Evolutionary conservation across 768 basidiomycete species (phyloP).

Genomic region (Russula vinacea): DNA sequence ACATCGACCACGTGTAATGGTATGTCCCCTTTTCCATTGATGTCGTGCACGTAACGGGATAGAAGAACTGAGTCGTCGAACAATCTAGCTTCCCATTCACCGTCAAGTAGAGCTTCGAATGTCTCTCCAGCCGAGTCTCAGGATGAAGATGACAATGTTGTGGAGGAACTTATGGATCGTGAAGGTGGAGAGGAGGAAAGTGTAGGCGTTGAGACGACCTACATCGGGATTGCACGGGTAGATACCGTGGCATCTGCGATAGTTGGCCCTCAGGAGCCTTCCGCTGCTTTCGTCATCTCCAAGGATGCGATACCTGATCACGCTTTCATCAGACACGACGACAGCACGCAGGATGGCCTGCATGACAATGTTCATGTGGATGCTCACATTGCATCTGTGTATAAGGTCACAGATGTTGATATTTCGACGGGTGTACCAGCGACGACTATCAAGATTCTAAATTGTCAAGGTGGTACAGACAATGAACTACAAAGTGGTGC

Average conservation of each 20-base stretch:
- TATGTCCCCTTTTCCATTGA: not conserved
- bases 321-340: not conserved
- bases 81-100: not conserved
- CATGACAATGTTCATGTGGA: not conserved
- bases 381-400: not conserved
- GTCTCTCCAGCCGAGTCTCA: not conserved
- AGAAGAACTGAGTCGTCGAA: not conserved
- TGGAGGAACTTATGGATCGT: slow-evolving; percentile 17
- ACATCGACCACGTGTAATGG: not conserved
- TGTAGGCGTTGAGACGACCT: not conserved
- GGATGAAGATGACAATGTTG: slow-evolving; percentile 12
- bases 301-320: slow-evolving; percentile 6
- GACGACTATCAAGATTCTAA: not conserved
- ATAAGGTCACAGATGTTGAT: not conserved
- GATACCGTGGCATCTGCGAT: not conserved
- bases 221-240: not conserved
- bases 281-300: not conserved
- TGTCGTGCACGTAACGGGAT: not conserved
- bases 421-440: not conserved
- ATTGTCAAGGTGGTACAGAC: not conserved
- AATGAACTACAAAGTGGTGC: not conserved
- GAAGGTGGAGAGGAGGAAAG: not conserved
- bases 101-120: not conserved
- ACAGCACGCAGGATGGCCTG: not conserved
- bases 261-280: not conserved